Evolutionary conservation across 768 basidiomycete species (phyloP).

Genomic region (Mycena galopus): DNA sequence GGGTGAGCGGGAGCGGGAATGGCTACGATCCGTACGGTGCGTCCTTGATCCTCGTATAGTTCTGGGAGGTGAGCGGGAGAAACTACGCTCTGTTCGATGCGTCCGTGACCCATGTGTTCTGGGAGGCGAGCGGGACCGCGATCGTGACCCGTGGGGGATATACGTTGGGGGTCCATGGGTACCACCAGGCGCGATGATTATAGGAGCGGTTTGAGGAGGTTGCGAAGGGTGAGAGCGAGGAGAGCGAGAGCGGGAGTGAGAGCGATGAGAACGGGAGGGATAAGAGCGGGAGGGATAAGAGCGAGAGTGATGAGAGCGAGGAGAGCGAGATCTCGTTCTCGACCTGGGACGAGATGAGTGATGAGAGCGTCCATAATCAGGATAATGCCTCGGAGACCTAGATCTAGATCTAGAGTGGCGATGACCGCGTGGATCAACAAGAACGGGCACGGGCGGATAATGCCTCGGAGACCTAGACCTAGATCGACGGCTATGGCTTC

Average conservation of each 20-base stretch:
- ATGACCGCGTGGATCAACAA: too few species aligned
- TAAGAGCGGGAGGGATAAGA: not conserved
- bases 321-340: not conserved
- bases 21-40: not conserved
- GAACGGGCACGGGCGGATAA: too few species aligned
- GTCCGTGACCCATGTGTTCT: not conserved
- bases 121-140: slow-evolving; percentile 42
- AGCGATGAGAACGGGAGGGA: slow-evolving; percentile 20
- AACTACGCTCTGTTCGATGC: not conserved
- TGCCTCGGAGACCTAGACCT: slow-evolving; percentile 24
- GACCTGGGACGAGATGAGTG: not conserved
- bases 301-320: not conserved
- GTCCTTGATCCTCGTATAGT: not conserved
- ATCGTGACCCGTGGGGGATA: slow-evolving; percentile 30
- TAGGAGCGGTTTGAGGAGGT: not conserved
- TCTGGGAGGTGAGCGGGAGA: slow-evolving; percentile 39
- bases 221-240: slow-evolving; percentile 1
- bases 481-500: not conserved
- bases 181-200: not conserved
- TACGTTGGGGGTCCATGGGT: slow-evolving; percentile 27
- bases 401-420: slow-evolving; percentile 7
- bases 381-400: slow-evolving; percentile 19
- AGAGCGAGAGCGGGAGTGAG: slow-evolving; percentile 8
- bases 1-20: not conserved
- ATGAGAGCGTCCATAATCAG: not conserved